Evolutionary conservation across 768 basidiomycete genomes (phyloP), one percentile per base, ranked within the genome.

Genomic region (Pleurotus ostreatus): DNA sequence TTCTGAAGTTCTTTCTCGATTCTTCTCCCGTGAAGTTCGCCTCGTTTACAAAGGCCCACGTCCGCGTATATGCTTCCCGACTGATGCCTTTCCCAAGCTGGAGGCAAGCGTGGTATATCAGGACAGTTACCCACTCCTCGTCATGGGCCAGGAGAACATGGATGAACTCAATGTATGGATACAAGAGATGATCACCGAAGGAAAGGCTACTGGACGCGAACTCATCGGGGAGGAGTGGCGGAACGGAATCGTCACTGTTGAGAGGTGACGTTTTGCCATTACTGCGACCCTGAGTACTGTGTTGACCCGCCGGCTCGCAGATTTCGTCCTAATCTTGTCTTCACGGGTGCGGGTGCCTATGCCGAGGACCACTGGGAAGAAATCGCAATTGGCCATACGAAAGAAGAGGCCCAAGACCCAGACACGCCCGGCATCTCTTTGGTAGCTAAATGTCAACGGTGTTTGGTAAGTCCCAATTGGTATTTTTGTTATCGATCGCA

Each of bases 311-410:
- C 30, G 30, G 30, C 30, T 54, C 41, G 18, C 61, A 89, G 89
- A 63, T 92, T 90, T 72, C 73, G 89, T 49, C 89, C 89, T 0
- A 92, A 92, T 63, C 83, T 92, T 49, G 78, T 91, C 5, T 66
- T 91, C 61, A 71, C 71, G 54, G 89, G 89, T 15, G 85, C 80
- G 1, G 78, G 77, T 3, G 80, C 89, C 4, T 92, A 89, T 65
- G 78, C 81, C 8, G 89, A 92, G 66, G 89, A 92, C 61, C 66
- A 73, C 38, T 83, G 87, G 80, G 79, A 82, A 57, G 82, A 84
- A 65, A 78, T 91, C 39, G 61, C 68, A 3, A 76, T 89, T 62
- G 78, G 78, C 23, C 51, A 53, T 53, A 53, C 51, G 23, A 53
- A 53, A 38, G 51, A 53, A 38, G 51, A 53, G 20, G 26, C 70